Evolutionary conservation across 805 yeast species (phyloP), one percentile per base, ranked within the genome.

Genomic region (Candida tibetensis): DNA sequence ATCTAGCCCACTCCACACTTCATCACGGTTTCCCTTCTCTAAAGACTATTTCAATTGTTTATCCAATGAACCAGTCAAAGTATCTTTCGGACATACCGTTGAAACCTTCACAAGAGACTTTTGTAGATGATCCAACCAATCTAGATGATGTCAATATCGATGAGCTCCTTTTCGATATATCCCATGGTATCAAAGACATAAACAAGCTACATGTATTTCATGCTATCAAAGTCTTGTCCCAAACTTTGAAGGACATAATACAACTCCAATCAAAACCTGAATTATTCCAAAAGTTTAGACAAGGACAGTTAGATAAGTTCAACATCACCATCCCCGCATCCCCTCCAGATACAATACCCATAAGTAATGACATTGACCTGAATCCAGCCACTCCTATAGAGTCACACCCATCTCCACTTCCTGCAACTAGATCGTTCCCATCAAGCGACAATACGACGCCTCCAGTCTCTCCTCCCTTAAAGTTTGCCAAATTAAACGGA

Each of bases 91-190:
- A 66, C 21, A 52, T 68, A 17, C 70, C 66, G 32, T 57, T 68
- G 42, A 67, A 67, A 39, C 55, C 57, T 15, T 55, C 61, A 4
- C 60, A 53, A 33, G 68, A 66, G 45, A 66, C 74, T 13, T 68
- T 69, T 50, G 63, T 57, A 26, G 73, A 69, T 47, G 71, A 58
- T 19, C 73, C 74, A 2, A 40, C 34, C 17, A 46, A 53, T 30
- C 45, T 64, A 5, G 64, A 57, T 4, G 72, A 65, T 32, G 61
- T 66, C 15, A 43, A 48, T 25, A 39, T 61, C 14, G 57, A 55
- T 18, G 72, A 67, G 27, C 47, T 69, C n/a, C 53, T 53, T 14
- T 56, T 60, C 37, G 72, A 66, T 39, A 42, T 67, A 9, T 36
- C 51, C 17, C 50, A 58, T 39, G 52, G 49, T 13, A 39, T 57